Conservation (phyloP, 1,284 basidiomycete genomes). For the Singerocomus inundabilis region DNA sequence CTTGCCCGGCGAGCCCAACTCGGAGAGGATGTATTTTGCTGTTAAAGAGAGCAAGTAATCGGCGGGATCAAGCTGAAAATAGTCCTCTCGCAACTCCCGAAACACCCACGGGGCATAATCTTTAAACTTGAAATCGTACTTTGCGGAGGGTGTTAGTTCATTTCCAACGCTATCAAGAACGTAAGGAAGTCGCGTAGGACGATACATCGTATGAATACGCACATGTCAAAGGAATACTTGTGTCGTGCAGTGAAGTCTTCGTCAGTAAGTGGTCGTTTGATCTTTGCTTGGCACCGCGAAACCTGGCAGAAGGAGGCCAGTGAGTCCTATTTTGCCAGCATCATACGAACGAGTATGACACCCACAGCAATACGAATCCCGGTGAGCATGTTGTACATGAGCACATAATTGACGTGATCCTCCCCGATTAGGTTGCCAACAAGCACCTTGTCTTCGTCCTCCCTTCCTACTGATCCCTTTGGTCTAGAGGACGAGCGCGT, state of each 20-base stretch:
- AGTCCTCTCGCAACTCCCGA: conserved; percentile 89
- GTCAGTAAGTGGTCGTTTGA: conserved; percentile 78
- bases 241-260: conserved; percentile 90
- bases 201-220: conserved; percentile 31
- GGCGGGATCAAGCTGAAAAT: conserved; percentile 94
- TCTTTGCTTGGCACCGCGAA: conserved; percentile 95
- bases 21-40: conserved; percentile 96
- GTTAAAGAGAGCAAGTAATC: conserved; percentile 97
- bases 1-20: conserved; percentile 98
- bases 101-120: conserved; percentile 99
- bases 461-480: conserved; percentile 24
- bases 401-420: conserved; percentile 96
- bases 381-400: conserved; percentile 99
- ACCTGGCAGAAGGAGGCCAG: conserved; percentile 51
- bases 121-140: conserved; percentile 99
- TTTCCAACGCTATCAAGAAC: conserved; percentile 74
- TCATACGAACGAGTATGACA: conserved; percentile 17
- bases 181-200: conserved; percentile 13
- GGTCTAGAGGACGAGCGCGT: conserved; percentile 35
- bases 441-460: conserved; percentile 58
- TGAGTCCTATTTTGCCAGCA: conserved; percentile 20
- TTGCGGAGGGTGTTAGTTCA: conserved; percentile 94
- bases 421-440: conserved; percentile 97
- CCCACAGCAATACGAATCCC: conserved; percentile 92
- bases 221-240: conserved; percentile 99